Conservation (phyloP, 2,329 filamentous ascomycete species). For the Ceratocystiopsis minuta region DNA sequence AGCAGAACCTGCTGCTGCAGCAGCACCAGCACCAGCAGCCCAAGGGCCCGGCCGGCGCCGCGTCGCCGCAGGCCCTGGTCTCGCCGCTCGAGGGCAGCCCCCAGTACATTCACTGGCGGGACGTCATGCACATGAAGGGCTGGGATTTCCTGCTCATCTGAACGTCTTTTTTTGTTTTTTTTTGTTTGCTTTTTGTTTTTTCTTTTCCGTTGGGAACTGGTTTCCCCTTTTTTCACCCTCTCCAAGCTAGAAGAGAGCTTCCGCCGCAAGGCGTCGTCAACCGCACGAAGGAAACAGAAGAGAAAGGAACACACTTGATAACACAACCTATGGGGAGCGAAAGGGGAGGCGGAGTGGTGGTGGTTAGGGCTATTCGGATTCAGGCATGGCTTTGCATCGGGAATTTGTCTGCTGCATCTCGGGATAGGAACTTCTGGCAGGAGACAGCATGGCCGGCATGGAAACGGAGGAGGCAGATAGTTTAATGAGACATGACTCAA, state of each 20-base stretch:
- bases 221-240: constrained; percentile 2
- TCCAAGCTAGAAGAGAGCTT: constrained; percentile 2
- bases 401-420: no score
- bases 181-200: constrained; percentile 11
- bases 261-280: no score
- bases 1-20: constrained; percentile 39
- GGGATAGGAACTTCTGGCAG: no score
- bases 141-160: constrained; percentile 89
- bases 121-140: constrained; percentile 76
- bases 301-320: constrained; percentile 1
- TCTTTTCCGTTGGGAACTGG: constrained; percentile 9
- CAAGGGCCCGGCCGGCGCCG: constrained; percentile 14
- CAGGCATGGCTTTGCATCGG: no score
- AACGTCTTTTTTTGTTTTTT: background rate
- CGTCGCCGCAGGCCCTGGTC: constrained; percentile 18
- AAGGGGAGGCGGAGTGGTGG: no score
- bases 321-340: no score
- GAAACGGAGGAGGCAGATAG: no score
- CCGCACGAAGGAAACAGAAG: constrained; percentile 6
- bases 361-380: no score
- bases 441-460: no score
- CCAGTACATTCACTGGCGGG: constrained; percentile 79
- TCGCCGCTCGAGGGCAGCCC: constrained; percentile 19
- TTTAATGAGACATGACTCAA: no score
- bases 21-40: constrained; percentile 9